Percentiles rank a stretch among this genome's conserved stretches.
phyloP scores from a whole-genome alignment of 768 basidiomycete species.

The Xerocomellus dryophilus region DNA sequence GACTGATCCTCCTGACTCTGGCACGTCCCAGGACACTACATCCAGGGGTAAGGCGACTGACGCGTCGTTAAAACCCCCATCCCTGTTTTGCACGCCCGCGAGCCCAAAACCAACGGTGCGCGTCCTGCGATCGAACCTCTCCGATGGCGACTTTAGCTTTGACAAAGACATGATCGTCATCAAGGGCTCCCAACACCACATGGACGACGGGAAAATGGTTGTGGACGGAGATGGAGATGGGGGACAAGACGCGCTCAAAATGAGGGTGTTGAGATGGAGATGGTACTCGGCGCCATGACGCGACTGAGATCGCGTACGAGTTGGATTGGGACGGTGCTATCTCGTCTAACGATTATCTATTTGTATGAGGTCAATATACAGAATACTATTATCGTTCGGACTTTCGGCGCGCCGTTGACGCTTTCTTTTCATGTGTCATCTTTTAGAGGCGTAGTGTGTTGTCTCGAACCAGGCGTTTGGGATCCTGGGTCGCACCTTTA shows the following conservation, averaged over 20 bases:
- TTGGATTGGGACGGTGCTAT: conserved; percentile 2
- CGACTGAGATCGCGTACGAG: neutral
- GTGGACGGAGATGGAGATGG: conserved; percentile 6
- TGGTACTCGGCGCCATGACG: conserved; percentile 16
- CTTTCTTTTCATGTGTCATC: too few species aligned
- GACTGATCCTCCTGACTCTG: conserved; percentile 5
- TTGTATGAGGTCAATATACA: conserved; percentile 11
- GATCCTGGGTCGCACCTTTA: too few species aligned
- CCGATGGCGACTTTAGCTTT: conserved; percentile 22
- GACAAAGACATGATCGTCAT: conserved; percentile 20
- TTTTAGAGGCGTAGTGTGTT: too few species aligned
- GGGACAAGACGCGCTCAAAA: conserved; percentile 8
- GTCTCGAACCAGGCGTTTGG: too few species aligned
- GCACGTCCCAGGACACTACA: neutral
- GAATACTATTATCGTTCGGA: neutral
- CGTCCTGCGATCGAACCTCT: conserved; percentile 19
- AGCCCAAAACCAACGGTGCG: neutral
- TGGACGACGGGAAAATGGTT: conserved; percentile 12
- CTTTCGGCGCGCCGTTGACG: neutral
- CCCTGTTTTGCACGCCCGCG: neutral
- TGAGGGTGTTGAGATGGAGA: conserved; percentile 30
- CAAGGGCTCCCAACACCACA: neutral
- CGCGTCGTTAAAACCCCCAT: neutral
- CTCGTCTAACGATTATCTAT: conserved; percentile 16
- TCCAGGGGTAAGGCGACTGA: conserved; percentile 1